A percentile compares a stretch with the other conserved stretches of the same genome.
These are phyloP conservation scores for Leccinum insolens DNA, from an alignment of 1,284 basidiomycete genomes.

Conservation along the genomic window DNA sequence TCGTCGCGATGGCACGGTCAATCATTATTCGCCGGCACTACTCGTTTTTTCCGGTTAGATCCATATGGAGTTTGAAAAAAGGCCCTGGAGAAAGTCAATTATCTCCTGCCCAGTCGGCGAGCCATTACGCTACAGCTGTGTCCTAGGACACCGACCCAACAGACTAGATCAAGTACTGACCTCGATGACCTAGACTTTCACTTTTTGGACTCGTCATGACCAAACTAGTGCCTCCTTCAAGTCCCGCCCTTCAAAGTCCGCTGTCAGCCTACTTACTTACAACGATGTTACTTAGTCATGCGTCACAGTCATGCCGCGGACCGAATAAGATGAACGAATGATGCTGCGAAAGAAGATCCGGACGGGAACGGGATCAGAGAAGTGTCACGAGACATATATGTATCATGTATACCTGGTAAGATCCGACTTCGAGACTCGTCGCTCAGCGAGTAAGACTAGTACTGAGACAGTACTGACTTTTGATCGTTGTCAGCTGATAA, in stretches of 20 bases:
- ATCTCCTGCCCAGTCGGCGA: constrained; percentile 1
- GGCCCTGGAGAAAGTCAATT: background rate
- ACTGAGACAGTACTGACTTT: background rate
- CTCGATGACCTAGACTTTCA: background rate
- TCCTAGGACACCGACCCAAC: background rate
- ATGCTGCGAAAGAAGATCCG: constrained; percentile 25
- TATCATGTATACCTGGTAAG: constrained; percentile 9
- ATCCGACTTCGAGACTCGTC: constrained; percentile 19
- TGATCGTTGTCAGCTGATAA: background rate
- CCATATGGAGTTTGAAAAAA: background rate
- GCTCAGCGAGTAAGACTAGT: too few relatives aligned
- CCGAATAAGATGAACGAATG: constrained; percentile 9
- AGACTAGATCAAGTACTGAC: background rate
- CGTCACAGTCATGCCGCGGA: constrained; percentile 20
- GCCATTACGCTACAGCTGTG: background rate
- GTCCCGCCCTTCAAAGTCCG: background rate
- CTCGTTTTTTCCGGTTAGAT: background rate
- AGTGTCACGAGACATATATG: constrained; percentile 11
- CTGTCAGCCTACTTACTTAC: background rate
- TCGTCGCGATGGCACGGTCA: background rate
- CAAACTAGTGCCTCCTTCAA: background rate
- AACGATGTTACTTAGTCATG: background rate
- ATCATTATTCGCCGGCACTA: constrained; percentile 18
- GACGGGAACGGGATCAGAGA: background rate
- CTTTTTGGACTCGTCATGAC: background rate